Conservation (phyloP, 1,284 basidiomycete genomes). For the Ceratobasidium sp. region DNA sequence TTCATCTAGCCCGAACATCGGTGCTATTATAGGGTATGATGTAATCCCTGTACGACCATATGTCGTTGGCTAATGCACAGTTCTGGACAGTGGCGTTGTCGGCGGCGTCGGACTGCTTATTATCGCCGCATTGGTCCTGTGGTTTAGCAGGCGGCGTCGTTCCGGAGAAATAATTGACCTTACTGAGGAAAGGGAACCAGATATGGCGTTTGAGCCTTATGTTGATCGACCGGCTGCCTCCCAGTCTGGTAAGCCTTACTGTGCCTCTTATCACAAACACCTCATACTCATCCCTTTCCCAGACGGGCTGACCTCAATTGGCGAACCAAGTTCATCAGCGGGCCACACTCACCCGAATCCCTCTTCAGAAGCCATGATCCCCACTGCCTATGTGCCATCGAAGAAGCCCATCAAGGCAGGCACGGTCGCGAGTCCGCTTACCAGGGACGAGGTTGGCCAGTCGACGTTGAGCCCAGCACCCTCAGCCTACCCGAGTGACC, state of each 20-base stretch:
- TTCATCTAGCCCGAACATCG: constrained; percentile 4
- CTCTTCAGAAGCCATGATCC: neutral
- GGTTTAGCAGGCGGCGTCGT: constrained; percentile 2
- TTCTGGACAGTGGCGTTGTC: neutral
- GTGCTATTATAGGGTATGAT: constrained; percentile 21
- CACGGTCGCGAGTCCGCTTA: constrained; percentile 9
- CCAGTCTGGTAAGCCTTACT: neutral
- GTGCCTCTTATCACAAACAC: neutral
- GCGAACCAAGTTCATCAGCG: neutral
- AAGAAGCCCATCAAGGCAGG: constrained; percentile 3
- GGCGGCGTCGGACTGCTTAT: constrained; percentile 15
- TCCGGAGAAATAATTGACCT: neutral
- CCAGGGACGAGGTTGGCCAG: constrained; percentile 4
- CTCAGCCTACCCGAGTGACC: neutral
- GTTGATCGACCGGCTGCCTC: neutral
- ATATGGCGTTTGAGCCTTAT: constrained; percentile 7
- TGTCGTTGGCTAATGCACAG: neutral
- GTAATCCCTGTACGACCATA: neutral
- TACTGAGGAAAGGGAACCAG: neutral
- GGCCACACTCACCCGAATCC: neutral
- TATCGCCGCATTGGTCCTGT: neutral
- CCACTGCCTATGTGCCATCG: neutral
- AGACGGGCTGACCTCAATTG: neutral
- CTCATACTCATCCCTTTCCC: neutral
- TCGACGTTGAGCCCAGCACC: neutral